Percentiles rank a stretch among this genome's conserved stretches.
These are phyloP conservation scores for Trichoderma sp. DNA, from an alignment of 2,329 filamentous ascomycete species.

Conservation along the genomic window DNA sequence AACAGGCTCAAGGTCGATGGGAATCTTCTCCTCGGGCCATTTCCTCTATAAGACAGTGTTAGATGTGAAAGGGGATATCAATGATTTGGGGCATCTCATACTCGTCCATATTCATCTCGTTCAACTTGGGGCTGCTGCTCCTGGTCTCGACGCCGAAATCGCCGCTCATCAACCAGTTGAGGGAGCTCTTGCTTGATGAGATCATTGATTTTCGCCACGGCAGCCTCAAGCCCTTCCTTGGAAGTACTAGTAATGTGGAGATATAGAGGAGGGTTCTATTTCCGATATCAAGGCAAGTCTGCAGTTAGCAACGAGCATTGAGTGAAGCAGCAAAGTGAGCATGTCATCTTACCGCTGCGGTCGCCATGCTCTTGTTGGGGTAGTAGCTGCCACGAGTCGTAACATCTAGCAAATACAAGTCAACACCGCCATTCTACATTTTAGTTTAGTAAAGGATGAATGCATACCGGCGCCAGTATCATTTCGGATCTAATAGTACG, in stretches of 20 bases:
- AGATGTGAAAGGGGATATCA: constrained; percentile 22
- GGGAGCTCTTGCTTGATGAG: constrained; percentile 95
- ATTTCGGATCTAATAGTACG: constrained; percentile 95
- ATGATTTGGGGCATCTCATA: constrained; percentile 34
- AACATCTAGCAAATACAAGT: constrained; percentile 72
- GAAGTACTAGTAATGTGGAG: constrained; percentile 91
- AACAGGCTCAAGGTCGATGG: constrained; percentile 84
- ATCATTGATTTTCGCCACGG: constrained; percentile 85
- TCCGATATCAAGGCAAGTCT: not conserved
- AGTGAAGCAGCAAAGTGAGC: not conserved
- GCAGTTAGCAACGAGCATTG: not conserved
- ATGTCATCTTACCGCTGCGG: constrained; percentile 68
- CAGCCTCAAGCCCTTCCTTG: constrained; percentile 87
- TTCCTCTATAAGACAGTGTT: constrained; percentile 66
- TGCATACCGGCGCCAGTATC: constrained; percentile 99
- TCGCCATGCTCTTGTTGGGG: constrained; percentile 97
- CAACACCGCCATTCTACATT: constrained; percentile 49
- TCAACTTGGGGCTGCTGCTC: constrained; percentile 68
- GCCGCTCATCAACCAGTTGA: constrained; percentile 88
- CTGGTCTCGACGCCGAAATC: constrained; percentile 80
- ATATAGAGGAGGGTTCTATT: constrained; percentile 85
- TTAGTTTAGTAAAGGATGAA: constrained; percentile 33
- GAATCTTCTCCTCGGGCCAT: constrained; percentile 97
- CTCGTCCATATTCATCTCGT: constrained; percentile 84
- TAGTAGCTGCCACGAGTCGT: constrained; percentile 96